Evolutionary conservation across 2,329 filamentous ascomycete genomes (phyloP), one percentile per base, ranked within the genome.

Genomic region (Colletotrichum godetiae): DNA sequence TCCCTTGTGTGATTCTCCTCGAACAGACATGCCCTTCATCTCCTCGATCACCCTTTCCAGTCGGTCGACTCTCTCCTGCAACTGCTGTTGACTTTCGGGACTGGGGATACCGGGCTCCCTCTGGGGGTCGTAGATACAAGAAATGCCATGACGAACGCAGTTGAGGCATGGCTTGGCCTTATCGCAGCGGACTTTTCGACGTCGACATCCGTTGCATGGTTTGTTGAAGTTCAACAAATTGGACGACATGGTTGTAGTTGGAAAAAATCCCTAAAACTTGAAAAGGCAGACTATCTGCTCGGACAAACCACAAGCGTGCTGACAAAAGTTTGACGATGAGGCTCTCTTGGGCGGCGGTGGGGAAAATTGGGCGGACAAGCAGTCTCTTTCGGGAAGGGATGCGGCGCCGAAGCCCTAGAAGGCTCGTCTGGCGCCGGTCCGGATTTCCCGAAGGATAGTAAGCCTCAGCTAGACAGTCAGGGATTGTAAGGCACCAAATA

Each of bases 101-200:
- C 35, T 53, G 33, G 61, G 37, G 15, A 70, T 8, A 57, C 27
- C 29, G 33, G 60, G n/a, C 11, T 73, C 67, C 29, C 67, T 55
- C 33, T 64, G 67, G 12, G 33, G 24, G 31, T 73, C 71, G 61
- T 73, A 73, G 56, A 70, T 56, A 56, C 71, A 73, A 24, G 46
- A n/a, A 6, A 70, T 70, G 55, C 71, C 71, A 55, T 73, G 67
- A 12, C 61, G 60, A 27, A 60, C 42, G 15, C 71, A 73, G 29
- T 70, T 71, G 53, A 64, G 52, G 56, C 74, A 75, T 19, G 74
- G 74, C 55, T 67, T 57, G 29, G 68, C 61, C 35, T 71, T 73
- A 60, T 75, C 71, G 64, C 74, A 75, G 35, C 69, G 73, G 19
- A 75, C 72, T 33, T 73, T 73, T 22, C 74, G 67, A 10, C 62